Evolutionary conservation across 192 early-diverging fungal species (phyloP).

Genomic region (Coemansia sp.): DNA sequence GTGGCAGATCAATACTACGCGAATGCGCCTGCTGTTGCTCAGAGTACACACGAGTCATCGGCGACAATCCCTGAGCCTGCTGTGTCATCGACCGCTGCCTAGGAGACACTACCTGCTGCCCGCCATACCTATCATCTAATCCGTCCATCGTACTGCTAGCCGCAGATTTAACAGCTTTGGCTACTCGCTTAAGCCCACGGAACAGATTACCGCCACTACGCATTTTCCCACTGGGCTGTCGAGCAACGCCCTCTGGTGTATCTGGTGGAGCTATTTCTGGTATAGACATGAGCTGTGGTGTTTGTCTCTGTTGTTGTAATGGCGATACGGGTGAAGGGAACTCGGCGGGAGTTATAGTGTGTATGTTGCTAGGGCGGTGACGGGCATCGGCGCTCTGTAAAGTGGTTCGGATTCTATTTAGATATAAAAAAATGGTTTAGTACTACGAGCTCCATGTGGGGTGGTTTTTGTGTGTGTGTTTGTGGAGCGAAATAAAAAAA

Average conservation of each 20-base stretch:
- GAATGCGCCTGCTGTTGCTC: slow-evolving; percentile 15
- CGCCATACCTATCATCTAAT: neutral
- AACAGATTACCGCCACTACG: slow-evolving; percentile 25
- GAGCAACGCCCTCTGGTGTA: neutral
- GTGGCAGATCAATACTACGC: slow-evolving; percentile 26
- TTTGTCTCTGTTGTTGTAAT: slow-evolving; percentile 6
- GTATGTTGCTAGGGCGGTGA: neutral
- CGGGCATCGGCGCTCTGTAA: slow-evolving; percentile 29
- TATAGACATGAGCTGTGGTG: slow-evolving; percentile 2
- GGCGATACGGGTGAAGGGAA: neutral
- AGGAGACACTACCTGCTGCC: slow-evolving; percentile 6
- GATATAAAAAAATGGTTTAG: neutral
- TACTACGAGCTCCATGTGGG: neutral
- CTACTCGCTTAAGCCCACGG: slow-evolving; percentile 41
- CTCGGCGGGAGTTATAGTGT: neutral
- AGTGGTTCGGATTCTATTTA: slow-evolving; percentile 18
- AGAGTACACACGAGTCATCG: slow-evolving; percentile 9
- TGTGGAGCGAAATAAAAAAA: neutral
- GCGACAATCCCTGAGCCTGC: slow-evolving; percentile 17
- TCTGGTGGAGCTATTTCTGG: neutral
- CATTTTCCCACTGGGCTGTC: slow-evolving; percentile 15
- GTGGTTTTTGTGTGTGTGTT: neutral
- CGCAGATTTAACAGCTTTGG: slow-evolving; percentile 45
- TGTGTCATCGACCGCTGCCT: slow-evolving; percentile 47
- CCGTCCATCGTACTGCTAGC: slow-evolving; percentile 14